Percentiles rank a stretch among this genome's conserved stretches.
phyloP scores from a whole-genome alignment of 345 rosid genomes.

The Turritis glabra region DNA sequence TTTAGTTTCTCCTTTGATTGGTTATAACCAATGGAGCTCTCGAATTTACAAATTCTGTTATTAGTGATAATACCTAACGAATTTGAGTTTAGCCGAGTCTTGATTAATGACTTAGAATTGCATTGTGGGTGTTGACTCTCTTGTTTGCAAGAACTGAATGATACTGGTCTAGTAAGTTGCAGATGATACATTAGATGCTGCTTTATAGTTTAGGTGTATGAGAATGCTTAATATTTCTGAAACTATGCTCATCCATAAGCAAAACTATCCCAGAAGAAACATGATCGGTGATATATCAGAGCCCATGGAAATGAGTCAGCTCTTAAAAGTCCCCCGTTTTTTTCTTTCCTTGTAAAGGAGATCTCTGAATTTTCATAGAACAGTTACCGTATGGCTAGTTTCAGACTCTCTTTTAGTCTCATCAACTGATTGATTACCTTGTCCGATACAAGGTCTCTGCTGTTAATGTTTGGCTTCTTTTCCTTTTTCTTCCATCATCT shows the following conservation, averaged over 20 bases:
- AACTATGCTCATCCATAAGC: background rate
- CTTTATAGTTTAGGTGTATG: slow-evolving; percentile 1
- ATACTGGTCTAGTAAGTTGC: background rate
- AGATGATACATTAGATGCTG: background rate
- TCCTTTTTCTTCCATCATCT: background rate
- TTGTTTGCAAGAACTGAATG: slow-evolving; percentile 5
- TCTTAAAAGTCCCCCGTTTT: background rate
- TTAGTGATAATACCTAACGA: background rate
- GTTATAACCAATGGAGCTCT: background rate
- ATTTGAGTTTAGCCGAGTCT: background rate
- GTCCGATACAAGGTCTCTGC: slow-evolving; percentile 1
- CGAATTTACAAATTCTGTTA: background rate
- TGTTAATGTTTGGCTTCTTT: slow-evolving; percentile 3
- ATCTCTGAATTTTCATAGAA: background rate
- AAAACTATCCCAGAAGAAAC: background rate
- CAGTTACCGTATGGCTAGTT: slow-evolving; percentile 4
- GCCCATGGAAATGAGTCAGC: background rate
- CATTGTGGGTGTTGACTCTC: background rate
- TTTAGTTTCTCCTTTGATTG: background rate
- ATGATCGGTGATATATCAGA: background rate
- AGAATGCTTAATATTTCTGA: background rate
- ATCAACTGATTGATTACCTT: slow-evolving; percentile 1
- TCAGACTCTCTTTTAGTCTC: background rate
- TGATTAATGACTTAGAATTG: background rate
- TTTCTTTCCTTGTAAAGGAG: background rate